Evolutionary conservation across 169 alveolate species (phyloP).

Genomic region (Neospora caninum): DNA sequence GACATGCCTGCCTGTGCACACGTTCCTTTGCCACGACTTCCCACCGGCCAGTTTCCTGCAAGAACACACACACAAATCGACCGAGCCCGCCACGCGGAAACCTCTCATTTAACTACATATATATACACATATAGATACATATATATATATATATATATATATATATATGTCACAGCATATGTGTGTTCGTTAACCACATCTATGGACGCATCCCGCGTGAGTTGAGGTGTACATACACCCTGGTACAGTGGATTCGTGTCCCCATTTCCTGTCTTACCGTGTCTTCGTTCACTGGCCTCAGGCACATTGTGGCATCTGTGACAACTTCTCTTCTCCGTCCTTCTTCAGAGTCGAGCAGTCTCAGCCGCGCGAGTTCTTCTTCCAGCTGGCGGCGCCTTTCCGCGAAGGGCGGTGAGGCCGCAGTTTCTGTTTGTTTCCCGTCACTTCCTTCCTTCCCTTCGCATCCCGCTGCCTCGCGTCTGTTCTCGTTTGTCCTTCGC

Average conservation of each 20-base stretch:
- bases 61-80: neutral
- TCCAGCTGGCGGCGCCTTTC: neutral
- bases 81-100: too few relatives aligned
- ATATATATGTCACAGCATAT: too few relatives aligned
- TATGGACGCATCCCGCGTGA: too few relatives aligned
- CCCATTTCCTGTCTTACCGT: neutral
- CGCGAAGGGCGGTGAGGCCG: neutral
- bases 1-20: conserved; percentile 36
- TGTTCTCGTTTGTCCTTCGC: neutral
- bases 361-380: neutral
- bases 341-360: neutral
- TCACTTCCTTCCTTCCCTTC: neutral
- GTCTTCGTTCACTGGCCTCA: neutral
- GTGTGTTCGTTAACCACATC: too few relatives aligned
- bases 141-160: too few relatives aligned
- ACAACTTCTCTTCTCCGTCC: neutral
- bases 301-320: conserved; percentile 2
- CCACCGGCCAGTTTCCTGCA: conserved; percentile 7
- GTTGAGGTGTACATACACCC: neutral
- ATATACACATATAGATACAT: too few relatives aligned
- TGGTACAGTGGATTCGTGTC: too few relatives aligned
- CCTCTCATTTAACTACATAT: too few relatives aligned
- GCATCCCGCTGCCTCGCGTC: neutral
- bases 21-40: conserved; percentile 41
- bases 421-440: neutral